Evolutionary conservation across 2,329 filamentous ascomycete species (phyloP).

Genomic region (Botrytis sinoallii): DNA sequence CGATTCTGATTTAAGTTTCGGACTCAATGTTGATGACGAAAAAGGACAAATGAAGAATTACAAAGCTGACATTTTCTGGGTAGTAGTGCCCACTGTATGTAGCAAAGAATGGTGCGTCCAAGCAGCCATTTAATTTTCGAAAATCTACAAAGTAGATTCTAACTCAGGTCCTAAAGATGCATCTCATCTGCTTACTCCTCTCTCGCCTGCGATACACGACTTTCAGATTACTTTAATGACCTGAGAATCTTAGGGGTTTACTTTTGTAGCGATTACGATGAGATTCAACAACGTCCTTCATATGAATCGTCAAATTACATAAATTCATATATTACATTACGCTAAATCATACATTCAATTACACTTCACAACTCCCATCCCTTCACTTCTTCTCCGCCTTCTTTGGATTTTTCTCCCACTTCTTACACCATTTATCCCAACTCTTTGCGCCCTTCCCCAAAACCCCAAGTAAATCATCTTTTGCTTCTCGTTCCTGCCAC

Average conservation of each 20-base stretch:
- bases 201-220: too few relatives aligned
- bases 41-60: constrained; percentile 78
- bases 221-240: too few relatives aligned
- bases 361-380: neutral
- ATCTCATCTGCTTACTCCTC: too few relatives aligned
- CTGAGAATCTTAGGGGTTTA: too few relatives aligned
- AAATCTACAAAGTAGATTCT: too few relatives aligned
- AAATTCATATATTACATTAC: neutral
- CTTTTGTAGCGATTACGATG: too few relatives aligned
- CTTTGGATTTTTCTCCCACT: constrained; percentile 22
- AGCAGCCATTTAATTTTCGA: too few relatives aligned
- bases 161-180: too few relatives aligned
- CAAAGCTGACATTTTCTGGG: constrained; percentile 54
- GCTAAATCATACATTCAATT: neutral
- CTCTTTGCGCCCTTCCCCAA: constrained; percentile 17
- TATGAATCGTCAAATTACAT: too few relatives aligned
- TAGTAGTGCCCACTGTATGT: too few relatives aligned
- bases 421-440: constrained; percentile 20
- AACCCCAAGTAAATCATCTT: constrained; percentile 20
- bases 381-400: constrained; percentile 9
- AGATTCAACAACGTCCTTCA: too few relatives aligned
- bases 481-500: constrained; percentile 19
- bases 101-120: too few relatives aligned
- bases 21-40: constrained; percentile 82
- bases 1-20: constrained; percentile 86